Evolutionary conservation across 2,329 filamentous ascomycete genomes (phyloP), one percentile per base, ranked within the genome.

Genomic region (Amesomyces nigricolor): DNA sequence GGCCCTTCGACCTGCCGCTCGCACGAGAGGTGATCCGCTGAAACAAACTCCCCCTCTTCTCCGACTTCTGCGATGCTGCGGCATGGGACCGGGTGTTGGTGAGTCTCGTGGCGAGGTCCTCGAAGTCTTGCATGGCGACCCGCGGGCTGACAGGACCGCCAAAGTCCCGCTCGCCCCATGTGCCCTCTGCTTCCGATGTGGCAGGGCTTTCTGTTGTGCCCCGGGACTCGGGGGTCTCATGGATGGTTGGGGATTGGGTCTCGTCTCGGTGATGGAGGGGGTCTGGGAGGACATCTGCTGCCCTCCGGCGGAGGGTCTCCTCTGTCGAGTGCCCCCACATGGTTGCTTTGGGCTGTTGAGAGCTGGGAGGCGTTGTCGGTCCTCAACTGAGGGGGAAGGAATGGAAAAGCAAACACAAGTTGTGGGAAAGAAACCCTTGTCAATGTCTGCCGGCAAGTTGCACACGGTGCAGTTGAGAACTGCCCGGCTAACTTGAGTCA

Each of bases 111-210:
- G 45, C 50, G 16, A 65, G 60, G 5, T 63, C 59, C 6, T 59
- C 59, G 40, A 63, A 64, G 37, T 64, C 58, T 1, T 59, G 59
- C 63, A 65, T 64, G 47, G 64, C 64, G 9, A 39, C 16, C 2
- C 54, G 56, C 17, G 59, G 59, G 56, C 53, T 60, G 30, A 65
- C 63, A 9, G 61, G 61, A 3, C 63, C 63, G 43, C 63, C 63
- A 29, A 63, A 43, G 29, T 65, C 61, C 5, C 62, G 58, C 54
- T 65, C 63, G 29, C 63, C 63, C 63, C 63, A 65, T 35, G 51
- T 56, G 37, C 58, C 59, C 13, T 60, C 51, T 16, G 19, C 47
- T 17, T 60, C 58, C 0, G 60, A 56, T 40, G 30, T 57, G 2
- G 58, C 51, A 1, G 59, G 59, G 14, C 43, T 37, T 30, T 42